phyloP scores from a whole-genome alignment of 768 basidiomycete genomes.

The Daedalea quercina region DNA sequence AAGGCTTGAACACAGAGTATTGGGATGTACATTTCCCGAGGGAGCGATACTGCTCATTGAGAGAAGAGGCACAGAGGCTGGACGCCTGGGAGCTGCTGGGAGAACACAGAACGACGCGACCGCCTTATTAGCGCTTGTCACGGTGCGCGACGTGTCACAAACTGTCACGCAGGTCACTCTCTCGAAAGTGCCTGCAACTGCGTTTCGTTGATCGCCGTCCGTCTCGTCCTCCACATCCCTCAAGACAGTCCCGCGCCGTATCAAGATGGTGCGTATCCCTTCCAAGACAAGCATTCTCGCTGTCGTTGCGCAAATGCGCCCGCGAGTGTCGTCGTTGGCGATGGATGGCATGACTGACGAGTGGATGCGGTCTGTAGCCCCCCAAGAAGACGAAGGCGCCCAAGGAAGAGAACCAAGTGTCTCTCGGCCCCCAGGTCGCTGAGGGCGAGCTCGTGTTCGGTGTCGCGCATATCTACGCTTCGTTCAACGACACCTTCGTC shows the following conservation, averaged over 20 bases:
- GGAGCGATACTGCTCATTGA: too few relatives aligned
- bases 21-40: too few relatives aligned
- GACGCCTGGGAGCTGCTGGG: too few relatives aligned
- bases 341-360: constrained; percentile 48
- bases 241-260: constrained; percentile 22
- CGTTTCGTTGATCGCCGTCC: constrained; percentile 7
- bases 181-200: too few relatives aligned
- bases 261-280: constrained; percentile 32
- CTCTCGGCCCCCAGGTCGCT: constrained; percentile 91
- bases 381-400: constrained; percentile 78
- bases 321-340: constrained; percentile 4
- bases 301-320: too few relatives aligned
- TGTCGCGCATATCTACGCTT: constrained; percentile 97
- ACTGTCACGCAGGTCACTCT: too few relatives aligned
- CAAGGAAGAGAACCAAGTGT: constrained; percentile 79
- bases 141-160: too few relatives aligned
- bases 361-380: constrained; percentile 54
- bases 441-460: constrained; percentile 98
- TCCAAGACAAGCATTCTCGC: neutral
- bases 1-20: too few relatives aligned
- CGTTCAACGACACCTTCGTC: constrained; percentile 99
- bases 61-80: too few relatives aligned
- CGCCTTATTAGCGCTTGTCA: too few relatives aligned
- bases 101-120: too few relatives aligned
- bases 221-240: constrained; percentile 16